Evolutionary conservation across 2,329 filamentous ascomycete genomes (phyloP).

Genomic region (Acephala macrosclerotiorum): DNA sequence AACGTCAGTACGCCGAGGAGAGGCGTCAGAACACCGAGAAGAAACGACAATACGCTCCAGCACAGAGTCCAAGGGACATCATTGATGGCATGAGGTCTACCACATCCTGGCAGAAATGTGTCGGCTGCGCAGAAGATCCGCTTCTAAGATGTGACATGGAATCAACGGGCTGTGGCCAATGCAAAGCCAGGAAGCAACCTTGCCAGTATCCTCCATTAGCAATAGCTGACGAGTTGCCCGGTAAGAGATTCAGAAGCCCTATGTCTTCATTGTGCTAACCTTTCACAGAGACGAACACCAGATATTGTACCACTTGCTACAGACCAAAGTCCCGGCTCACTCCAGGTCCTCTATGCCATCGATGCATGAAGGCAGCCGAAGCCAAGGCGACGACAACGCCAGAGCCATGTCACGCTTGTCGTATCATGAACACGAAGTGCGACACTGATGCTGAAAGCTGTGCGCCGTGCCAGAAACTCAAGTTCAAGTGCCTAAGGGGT

Average conservation of each 20-base stretch:
- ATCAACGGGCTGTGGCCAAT: not conserved
- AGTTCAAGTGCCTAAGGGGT: not conserved
- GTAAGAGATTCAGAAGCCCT: not conserved
- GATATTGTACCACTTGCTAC: not conserved
- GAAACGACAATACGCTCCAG: not conserved
- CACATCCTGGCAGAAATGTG: not conserved
- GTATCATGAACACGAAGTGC: not conserved
- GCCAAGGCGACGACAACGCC: not conserved
- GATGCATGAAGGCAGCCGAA: not conserved
- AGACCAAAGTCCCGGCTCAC: not conserved
- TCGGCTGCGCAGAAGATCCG: not conserved
- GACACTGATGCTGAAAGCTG: not conserved
- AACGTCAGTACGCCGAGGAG: too few relatives aligned
- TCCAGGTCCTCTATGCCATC: not conserved
- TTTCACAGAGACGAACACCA: not conserved
- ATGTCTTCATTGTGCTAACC: not conserved
- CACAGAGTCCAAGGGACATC: not conserved
- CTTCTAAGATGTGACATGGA: not conserved
- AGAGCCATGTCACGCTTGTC: not conserved
- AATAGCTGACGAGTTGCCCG: not conserved
- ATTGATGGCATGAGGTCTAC: not conserved
- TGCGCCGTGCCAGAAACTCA: constrained; percentile 1
- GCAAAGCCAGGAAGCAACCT: not conserved
- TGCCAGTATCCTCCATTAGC: not conserved
- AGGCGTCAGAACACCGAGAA: not conserved